Conservation (phyloP, 768 basidiomycete genomes). For the Boletus insuetus region DNA sequence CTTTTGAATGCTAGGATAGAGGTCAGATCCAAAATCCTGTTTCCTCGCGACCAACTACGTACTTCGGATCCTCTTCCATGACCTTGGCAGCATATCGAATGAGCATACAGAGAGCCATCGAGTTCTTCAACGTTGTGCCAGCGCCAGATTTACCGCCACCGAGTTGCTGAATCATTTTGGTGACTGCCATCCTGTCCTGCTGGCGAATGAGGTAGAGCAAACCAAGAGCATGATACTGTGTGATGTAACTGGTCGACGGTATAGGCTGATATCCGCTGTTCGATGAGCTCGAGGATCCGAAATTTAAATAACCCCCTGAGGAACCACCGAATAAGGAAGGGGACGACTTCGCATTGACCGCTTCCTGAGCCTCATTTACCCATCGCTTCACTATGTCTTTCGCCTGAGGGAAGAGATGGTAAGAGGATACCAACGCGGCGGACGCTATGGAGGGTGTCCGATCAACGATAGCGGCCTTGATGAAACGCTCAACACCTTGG, state of each 20-base stretch:
- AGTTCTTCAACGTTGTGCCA: conserved; percentile 84
- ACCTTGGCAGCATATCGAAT: conserved; percentile 98
- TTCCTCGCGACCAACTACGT: conserved; percentile 29
- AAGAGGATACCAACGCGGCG: conserved; percentile 94
- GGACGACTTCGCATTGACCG: conserved; percentile 84
- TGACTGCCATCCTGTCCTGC: conserved; percentile 98
- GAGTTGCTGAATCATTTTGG: conserved; percentile 98
- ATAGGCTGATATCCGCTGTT: conserved; percentile 71
- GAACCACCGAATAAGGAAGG: conserved; percentile 62
- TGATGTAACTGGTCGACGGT: conserved; percentile 86
- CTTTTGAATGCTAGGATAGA: conserved; percentile 65
- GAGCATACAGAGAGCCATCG: conserved; percentile 98
- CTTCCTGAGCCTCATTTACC: conserved; percentile 99
- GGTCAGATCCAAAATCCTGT: background rate
- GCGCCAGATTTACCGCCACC: conserved; percentile 85
- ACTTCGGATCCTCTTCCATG: conserved; percentile 99
- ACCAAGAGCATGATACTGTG: conserved; percentile 96
- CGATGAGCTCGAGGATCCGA: conserved; percentile 52
- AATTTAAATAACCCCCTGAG: conserved; percentile 68
- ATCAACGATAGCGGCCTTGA: conserved; percentile 99
- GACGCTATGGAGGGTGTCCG: conserved; percentile 93
- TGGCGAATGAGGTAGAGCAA: conserved; percentile 92
- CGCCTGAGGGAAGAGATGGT: conserved; percentile 91
- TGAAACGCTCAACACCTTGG: conserved; percentile 97
- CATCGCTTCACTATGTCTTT: conserved; percentile 97